These are phyloP conservation scores for Cystobasidium slooffiae DNA, from an alignment of 1,284 basidiomycete genomes.

Conservation along the genomic window DNA sequence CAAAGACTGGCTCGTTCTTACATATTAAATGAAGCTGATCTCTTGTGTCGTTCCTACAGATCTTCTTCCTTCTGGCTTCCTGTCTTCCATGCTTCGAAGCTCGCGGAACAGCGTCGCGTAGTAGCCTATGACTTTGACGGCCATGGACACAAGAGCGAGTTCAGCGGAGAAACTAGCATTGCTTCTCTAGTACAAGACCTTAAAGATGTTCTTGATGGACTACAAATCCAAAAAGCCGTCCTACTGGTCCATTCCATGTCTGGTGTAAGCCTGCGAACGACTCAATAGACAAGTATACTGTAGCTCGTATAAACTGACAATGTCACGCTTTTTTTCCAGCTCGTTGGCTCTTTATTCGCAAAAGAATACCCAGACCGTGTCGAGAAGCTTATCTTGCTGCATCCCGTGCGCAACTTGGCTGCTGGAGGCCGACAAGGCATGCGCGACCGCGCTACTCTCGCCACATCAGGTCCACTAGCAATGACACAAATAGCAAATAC, in stretches of 20 bases:
- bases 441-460: constrained; percentile 48
- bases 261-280: constrained; percentile 46
- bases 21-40: not conserved
- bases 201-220: constrained; percentile 47
- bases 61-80: constrained; percentile 56
- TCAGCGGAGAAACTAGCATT: constrained; percentile 44
- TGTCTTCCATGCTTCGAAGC: constrained; percentile 33
- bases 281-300: not conserved
- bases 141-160: constrained; percentile 49
- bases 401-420: constrained; percentile 51
- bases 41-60: not conserved
- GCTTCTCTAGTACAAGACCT: constrained; percentile 48
- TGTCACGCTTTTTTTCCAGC: constrained; percentile 38
- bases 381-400: constrained; percentile 52
- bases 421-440: constrained; percentile 48
- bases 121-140: constrained; percentile 52
- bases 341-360: constrained; percentile 49
- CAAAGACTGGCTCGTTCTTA: not conserved
- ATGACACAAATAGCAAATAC: constrained; percentile 49
- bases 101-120: constrained; percentile 45
- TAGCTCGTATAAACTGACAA: not conserved
- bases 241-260: constrained; percentile 54
- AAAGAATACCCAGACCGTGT: constrained; percentile 48
- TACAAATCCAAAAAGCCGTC: constrained; percentile 46
- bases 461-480: constrained; percentile 44